Evolutionary conservation across 2,329 filamentous ascomycete genomes (phyloP), one percentile per base, ranked within the genome.

Genomic region (Fusarium ambrosium): DNA sequence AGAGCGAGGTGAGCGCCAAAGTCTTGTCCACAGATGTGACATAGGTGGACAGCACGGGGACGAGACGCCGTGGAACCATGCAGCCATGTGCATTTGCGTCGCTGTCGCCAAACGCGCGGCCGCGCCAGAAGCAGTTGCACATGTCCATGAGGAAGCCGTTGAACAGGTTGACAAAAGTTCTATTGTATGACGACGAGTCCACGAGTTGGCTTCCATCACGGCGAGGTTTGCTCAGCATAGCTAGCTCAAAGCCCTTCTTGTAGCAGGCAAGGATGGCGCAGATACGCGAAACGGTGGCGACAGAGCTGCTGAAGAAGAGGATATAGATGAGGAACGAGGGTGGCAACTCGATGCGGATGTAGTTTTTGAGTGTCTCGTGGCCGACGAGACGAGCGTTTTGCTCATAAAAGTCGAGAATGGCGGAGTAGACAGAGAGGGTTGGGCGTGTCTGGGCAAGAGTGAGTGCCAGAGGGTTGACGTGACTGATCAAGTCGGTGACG

Each of bases 111-210:
- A 97, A 92, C 1, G 92, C 94, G 14, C 92, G 90, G 24, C 90
- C 89, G 10, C 94, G 90, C 94, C 94, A 97, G 56, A 97, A 82
- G 61, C 93, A 91, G 80, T 97, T 97, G 85, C 94, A 95, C 36
- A 95, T 89, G 80, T 97, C 95, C 91, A 97, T 95, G 36, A 97
- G 88, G 80, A 93, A 95, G 24, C 92, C 92, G 80, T 97, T 97
- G 84, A 97, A 95, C 27, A 88, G 84, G 73, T 91, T 89, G 45
- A 95, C 89, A 66, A 92, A 89, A 36, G 86, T 83, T 48, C 89
- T 86, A 32, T 90, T 86, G 71, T 92, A 92, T 13, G 84, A 81
- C 20, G 81, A 80, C 7, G 81, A 79, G 69, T 84, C 79, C 51
- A 84, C 78, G 10, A 73, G 77, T 20, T 78, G 66, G 29, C 74